A percentile compares a stretch with the other conserved stretches of the same genome.
These are phyloP conservation scores for Trichocomaceae sp. DNA, from an alignment of 2,329 filamentous ascomycete genomes.

Conservation along the genomic window DNA sequence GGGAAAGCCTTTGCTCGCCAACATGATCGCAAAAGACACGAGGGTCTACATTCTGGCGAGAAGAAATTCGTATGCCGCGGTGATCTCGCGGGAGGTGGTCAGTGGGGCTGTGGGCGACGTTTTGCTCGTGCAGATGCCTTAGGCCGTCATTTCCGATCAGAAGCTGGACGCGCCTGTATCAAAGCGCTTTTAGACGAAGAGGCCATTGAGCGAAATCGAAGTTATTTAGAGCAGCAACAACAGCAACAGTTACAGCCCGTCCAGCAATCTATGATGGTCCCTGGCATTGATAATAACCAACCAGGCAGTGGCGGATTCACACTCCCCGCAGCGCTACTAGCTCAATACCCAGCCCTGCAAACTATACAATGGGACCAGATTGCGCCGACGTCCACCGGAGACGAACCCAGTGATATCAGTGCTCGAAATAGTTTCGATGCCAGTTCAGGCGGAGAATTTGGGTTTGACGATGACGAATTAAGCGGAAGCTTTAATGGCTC, in stretches of 20 bases:
- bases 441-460: slow-evolving; percentile 39
- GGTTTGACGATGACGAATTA: slow-evolving; percentile 39
- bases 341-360: slow-evolving; percentile 89
- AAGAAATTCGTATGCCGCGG: slow-evolving; percentile 98
- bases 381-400: slow-evolving; percentile 54
- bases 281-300: slow-evolving; percentile 53
- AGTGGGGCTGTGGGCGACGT: slow-evolving; percentile 87
- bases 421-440: slow-evolving; percentile 51
- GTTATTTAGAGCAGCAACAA: slow-evolving; percentile 63
- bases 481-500: slow-evolving; percentile 29
- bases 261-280: slow-evolving; percentile 54
- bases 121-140: slow-evolving; percentile 95
- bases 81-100: slow-evolving; percentile 70
- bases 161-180: slow-evolving; percentile 93
- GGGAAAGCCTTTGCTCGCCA: slow-evolving; percentile 96
- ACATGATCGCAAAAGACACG: slow-evolving; percentile 94
- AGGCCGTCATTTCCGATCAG: slow-evolving; percentile 88
- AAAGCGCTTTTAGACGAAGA: slow-evolving; percentile 96
- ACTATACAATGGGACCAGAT: slow-evolving; percentile 81
- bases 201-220: slow-evolving; percentile 69
- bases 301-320: slow-evolving; percentile 50
- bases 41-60: slow-evolving; percentile 91
- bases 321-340: slow-evolving; percentile 79
- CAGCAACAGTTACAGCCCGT: slow-evolving; percentile 51
- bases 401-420: slow-evolving; percentile 55